Evolutionary conservation across 2,329 filamentous ascomycete species (phyloP).

Genomic region (Talaromyces rugulosus): DNA sequence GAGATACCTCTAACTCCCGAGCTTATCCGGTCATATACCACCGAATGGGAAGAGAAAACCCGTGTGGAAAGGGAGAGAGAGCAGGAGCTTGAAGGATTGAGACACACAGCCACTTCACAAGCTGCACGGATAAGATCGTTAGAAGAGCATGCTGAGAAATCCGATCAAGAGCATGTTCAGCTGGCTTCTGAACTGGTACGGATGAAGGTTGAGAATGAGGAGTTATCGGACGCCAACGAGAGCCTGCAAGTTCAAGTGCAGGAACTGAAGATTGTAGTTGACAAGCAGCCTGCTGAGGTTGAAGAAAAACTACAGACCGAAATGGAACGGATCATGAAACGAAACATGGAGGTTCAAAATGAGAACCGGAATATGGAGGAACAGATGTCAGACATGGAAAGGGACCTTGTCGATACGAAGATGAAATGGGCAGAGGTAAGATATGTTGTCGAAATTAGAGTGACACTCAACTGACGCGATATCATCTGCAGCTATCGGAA

Average conservation of each 20-base stretch:
- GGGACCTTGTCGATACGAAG: slow-evolving; percentile 87
- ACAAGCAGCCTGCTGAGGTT: slow-evolving; percentile 83
- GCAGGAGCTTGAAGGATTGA: slow-evolving; percentile 71
- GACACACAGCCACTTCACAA: slow-evolving; percentile 61
- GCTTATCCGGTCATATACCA: slow-evolving; percentile 71
- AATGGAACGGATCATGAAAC: slow-evolving; percentile 86
- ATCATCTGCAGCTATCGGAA: slow-evolving; percentile 56
- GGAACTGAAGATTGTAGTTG: slow-evolving; percentile 80
- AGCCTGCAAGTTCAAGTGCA: slow-evolving; percentile 77
- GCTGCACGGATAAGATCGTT: slow-evolving; percentile 75
- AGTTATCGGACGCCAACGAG: slow-evolving; percentile 85
- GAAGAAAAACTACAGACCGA: slow-evolving; percentile 77
- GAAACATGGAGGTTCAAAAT: slow-evolving; percentile 89
- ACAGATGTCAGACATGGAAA: slow-evolving; percentile 86
- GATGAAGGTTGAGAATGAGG: slow-evolving; percentile 89
- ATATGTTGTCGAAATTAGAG: neutral
- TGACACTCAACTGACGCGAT: slow-evolving; percentile 9
- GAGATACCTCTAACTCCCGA: slow-evolving; percentile 80
- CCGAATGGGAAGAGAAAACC: slow-evolving; percentile 90
- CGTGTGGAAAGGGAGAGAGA: slow-evolving; percentile 78
- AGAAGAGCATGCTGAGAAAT: slow-evolving; percentile 82
- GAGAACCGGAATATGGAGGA: slow-evolving; percentile 87
- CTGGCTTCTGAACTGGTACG: slow-evolving; percentile 88
- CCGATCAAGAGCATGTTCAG: slow-evolving; percentile 84
- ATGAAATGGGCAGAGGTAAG: slow-evolving; percentile 89